Conservation (phyloP, 2,329 filamentous ascomycete species). For the Moelleriella libera region DNA sequence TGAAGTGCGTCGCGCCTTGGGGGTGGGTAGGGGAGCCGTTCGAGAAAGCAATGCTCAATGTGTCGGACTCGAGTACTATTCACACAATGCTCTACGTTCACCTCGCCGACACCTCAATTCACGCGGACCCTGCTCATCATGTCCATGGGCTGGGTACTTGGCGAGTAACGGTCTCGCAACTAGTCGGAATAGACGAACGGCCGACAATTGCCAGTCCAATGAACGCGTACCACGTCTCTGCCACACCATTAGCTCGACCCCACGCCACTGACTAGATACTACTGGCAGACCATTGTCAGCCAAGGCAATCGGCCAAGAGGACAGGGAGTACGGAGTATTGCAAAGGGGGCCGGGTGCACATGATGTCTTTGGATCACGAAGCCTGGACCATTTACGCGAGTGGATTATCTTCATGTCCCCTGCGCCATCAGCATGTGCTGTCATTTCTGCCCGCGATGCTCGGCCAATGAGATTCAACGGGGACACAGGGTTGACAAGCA, state of each 20-base stretch:
- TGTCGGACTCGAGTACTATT: not conserved
- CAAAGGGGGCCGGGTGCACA: not conserved
- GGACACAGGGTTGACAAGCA: no score
- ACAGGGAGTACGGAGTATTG: not conserved
- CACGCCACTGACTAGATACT: constrained; percentile 9
- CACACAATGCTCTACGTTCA: not conserved
- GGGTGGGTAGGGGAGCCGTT: no score
- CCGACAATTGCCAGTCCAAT: constrained; percentile 14
- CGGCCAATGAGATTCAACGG: not conserved
- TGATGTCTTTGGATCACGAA: not conserved
- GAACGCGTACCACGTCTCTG: constrained; percentile 19
- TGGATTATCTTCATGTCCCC: not conserved
- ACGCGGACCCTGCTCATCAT: not conserved
- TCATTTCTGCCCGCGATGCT: not conserved
- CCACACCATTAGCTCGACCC: constrained; percentile 10
- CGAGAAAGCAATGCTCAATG: no score
- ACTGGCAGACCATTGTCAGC: not conserved
- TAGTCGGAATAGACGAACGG: not conserved
- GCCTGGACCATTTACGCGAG: not conserved
- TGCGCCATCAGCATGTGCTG: not conserved
- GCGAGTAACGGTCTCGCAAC: no score
- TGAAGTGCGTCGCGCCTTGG: no score
- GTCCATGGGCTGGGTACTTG: not conserved
- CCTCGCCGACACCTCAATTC: no score
- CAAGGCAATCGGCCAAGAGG: not conserved